Percentiles rank a stretch among this genome's conserved stretches.
Conservation (phyloP, 108 stramenopile genomes). For the Cyclotella cryptica region DNA sequence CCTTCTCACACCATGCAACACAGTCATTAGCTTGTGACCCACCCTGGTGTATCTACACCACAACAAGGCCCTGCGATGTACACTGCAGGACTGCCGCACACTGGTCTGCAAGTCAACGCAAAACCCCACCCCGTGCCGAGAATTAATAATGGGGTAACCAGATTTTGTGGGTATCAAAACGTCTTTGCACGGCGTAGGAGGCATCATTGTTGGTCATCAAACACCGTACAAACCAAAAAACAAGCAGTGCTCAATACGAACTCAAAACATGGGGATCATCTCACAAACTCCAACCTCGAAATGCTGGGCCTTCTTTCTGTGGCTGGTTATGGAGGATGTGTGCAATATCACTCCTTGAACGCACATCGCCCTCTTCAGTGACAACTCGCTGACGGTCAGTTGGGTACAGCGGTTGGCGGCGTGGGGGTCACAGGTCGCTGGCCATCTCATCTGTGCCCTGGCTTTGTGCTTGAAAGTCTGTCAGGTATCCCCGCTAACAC, state of each 20-base stretch:
- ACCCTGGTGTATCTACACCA: background rate
- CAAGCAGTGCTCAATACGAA: conserved; percentile 1
- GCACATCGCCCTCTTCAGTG: too few relatives aligned
- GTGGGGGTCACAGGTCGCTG: conserved; percentile 2
- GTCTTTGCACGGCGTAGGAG: conserved; percentile 38
- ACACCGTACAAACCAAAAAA: conserved; percentile 1
- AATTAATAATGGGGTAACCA: conserved; percentile 11
- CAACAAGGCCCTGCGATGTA: background rate
- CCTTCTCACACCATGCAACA: conserved; percentile 5
- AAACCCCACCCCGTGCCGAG: background rate
- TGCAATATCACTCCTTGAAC: too few relatives aligned
- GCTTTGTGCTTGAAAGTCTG: background rate
- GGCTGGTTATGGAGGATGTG: conserved; percentile 37
- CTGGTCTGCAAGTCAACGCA: background rate
- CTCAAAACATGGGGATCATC: conserved; percentile 3
- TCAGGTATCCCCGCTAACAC: conserved; percentile 14
- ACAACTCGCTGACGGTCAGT: too few relatives aligned
- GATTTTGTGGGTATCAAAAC: conserved; percentile 30
- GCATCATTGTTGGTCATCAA: background rate
- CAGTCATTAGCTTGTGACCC: background rate
- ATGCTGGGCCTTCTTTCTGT: too few relatives aligned
- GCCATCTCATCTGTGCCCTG: conserved; percentile 8
- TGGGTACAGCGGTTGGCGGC: conserved; percentile 28
- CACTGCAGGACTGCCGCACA: background rate
- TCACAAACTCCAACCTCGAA: too few relatives aligned